These are phyloP conservation scores for Camelina hispida DNA, from an alignment of 345 rosid species.

Conservation along the genomic window DNA sequence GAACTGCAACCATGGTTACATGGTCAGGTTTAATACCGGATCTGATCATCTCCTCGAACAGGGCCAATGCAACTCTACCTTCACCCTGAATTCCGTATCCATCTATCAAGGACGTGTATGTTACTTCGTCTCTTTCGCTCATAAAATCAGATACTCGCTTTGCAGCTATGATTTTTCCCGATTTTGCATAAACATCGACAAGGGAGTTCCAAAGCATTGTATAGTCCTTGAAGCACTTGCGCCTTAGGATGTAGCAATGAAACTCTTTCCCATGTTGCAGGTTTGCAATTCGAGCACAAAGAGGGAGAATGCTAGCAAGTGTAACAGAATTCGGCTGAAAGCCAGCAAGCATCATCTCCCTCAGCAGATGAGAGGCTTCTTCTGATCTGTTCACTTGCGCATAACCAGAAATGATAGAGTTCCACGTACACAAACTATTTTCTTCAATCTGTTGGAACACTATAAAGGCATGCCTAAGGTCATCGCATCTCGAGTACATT, in stretches of 20 bases:
- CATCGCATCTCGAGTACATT: constrained; percentile 73
- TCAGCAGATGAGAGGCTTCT: constrained; percentile 64
- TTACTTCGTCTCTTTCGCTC: constrained; percentile 67
- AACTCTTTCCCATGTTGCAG: constrained; percentile 89
- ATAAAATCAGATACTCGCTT: constrained; percentile 59
- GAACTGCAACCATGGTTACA: constrained; percentile 81
- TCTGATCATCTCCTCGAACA: constrained; percentile 64
- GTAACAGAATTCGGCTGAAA: constrained; percentile 69
- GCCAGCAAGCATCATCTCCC: constrained; percentile 69
- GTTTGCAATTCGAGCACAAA: constrained; percentile 79
- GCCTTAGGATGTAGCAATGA: constrained; percentile 70
- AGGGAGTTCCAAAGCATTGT: constrained; percentile 72
- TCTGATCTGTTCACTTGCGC: constrained; percentile 57
- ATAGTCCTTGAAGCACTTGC: constrained; percentile 49
- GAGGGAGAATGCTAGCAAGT: constrained; percentile 76
- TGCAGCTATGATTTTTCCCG: constrained; percentile 64
- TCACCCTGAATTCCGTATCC: constrained; percentile 79
- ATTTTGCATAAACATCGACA: constrained; percentile 81
- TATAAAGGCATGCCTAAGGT: constrained; percentile 51
- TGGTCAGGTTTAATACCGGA: constrained; percentile 65
- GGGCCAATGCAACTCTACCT: constrained; percentile 55
- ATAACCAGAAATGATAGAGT: constrained; percentile 74
- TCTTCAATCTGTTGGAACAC: constrained; percentile 53
- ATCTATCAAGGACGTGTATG: constrained; percentile 80
- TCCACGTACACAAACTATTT: constrained; percentile 69